Base-by-base conservation (phyloP, 768 basidiomycete genomes). In the Ephemerocybe angulata region DNA sequence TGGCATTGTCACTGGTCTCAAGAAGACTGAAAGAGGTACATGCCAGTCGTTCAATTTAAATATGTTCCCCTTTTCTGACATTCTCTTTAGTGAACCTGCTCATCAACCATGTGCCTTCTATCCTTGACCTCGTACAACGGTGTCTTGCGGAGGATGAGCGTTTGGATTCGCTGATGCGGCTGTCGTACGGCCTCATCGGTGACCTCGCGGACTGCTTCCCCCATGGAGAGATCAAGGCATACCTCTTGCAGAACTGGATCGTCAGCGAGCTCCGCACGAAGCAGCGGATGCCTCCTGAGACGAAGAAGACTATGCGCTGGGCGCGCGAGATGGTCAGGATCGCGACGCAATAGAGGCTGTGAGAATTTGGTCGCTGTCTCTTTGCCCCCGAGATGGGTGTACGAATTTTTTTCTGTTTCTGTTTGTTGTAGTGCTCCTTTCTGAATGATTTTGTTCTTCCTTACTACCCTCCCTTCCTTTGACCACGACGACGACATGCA, bases 131-230 rank as follows among this genome's bases (percentile, higher is more conserved):
- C 33, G 77, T 90, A 47, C 87, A 88, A 57, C 84, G 87, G 38
- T 87, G 88, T 65, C 70, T 91, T 35, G 71, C 72, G 2, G 90
- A 92, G 57, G 94, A 95, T 38, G 93, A 98, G 58, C 82, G 87
- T 47, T 83, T 89, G 3, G 95, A 98, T 61, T 65, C 81, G 1
- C 78, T 92, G 42, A 77, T 87, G 62, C 85, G 87, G 64, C 71
- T 90, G 50, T 82, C 82, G 4, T 86, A 90, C 58, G 97, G 96
- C 37, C 80, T 98, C 7, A 74, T 98, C 57, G 97, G 97, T 54
- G 97, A 99, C 65, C 77, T 99, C 19, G 94, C 93, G 1, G 92
- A 95, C 64, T 80, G 84, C 29, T 98, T 91, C 82, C 82, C 87
- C 31, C 75, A 78, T 53, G 90, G 90, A 27, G 79, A 92, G 65